Evolutionary conservation across 2,329 filamentous ascomycete species (phyloP).

Genomic region (Parastagonospora avenae): DNA sequence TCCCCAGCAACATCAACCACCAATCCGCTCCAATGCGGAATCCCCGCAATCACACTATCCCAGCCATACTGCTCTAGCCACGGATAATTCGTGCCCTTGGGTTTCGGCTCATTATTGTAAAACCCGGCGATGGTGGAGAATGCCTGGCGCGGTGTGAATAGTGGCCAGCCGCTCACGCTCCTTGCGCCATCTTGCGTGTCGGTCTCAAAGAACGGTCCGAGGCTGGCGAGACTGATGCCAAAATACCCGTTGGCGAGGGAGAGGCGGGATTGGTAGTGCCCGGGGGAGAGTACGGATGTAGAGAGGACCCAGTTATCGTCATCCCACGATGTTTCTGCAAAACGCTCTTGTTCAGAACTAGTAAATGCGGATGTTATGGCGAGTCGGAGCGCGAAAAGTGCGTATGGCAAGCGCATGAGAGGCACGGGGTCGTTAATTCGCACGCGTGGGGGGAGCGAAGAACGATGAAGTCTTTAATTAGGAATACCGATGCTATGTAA

Average conservation of each 20-base stretch:
- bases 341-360: conserved; percentile 28
- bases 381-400: conserved; percentile 7
- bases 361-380: conserved; percentile 10
- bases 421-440: too few relatives aligned
- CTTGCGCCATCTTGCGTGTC: conserved; percentile 58
- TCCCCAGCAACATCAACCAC: conserved; percentile 60
- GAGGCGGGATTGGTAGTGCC: conserved; percentile 65
- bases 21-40: conserved; percentile 71
- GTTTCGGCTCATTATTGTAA: conserved; percentile 64
- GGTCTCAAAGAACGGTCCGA: conserved; percentile 66
- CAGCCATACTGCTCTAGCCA: conserved; percentile 73
- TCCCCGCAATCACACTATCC: conserved; percentile 72
- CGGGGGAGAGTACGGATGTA: conserved; percentile 60
- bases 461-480: too few relatives aligned
- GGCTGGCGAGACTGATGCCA: conserved; percentile 68
- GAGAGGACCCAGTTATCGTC: conserved; percentile 62
- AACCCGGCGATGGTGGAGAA: conserved; percentile 73
- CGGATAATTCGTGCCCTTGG: conserved; percentile 66
- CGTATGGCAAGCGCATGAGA: too few relatives aligned
- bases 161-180: conserved; percentile 69
- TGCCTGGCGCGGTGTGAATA: conserved; percentile 66
- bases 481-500: too few relatives aligned
- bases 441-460: too few relatives aligned
- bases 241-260: conserved; percentile 64
- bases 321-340: conserved; percentile 61